Conservation (phyloP, 176 grass and related monocot genomes). For the Ananas comosus region DNA sequence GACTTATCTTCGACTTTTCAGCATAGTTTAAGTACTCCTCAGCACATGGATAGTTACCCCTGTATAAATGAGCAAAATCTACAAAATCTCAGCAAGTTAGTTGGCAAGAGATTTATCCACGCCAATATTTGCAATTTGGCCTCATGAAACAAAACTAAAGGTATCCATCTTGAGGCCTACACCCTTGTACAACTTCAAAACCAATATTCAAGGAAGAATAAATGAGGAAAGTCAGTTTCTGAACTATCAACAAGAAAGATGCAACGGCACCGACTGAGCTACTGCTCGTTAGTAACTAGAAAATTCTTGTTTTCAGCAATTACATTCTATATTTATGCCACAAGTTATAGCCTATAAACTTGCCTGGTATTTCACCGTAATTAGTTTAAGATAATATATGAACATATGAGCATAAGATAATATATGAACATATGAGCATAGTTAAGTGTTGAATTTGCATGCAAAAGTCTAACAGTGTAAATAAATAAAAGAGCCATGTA, state of each 20-base stretch:
- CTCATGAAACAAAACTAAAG: too few species aligned
- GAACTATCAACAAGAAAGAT: neutral
- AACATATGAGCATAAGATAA: too few species aligned
- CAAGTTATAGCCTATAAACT: neutral
- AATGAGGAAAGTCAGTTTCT: neutral
- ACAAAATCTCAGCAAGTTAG: neutral
- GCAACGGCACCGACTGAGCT: constrained; percentile 1
- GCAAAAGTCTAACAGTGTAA: neutral
- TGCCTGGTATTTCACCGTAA: too few species aligned
- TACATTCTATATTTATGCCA: neutral
- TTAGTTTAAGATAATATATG: too few species aligned
- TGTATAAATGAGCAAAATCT: constrained; percentile 23
- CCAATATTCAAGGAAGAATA: neutral
- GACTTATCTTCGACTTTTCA: constrained; percentile 56
- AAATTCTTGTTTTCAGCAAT: neutral
- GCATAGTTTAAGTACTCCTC: constrained; percentile 60
- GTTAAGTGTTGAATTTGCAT: too few species aligned
- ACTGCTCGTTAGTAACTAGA: neutral
- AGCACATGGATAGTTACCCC: constrained; percentile 65
- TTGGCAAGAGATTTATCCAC: neutral
- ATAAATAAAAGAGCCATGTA: neutral
- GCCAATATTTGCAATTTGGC: too few species aligned
- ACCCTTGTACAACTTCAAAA: too few species aligned
- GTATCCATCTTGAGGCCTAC: too few species aligned
- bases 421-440: too few species aligned